Conservation (phyloP, 805 yeast genomes). For the Pichia manshurica region DNA sequence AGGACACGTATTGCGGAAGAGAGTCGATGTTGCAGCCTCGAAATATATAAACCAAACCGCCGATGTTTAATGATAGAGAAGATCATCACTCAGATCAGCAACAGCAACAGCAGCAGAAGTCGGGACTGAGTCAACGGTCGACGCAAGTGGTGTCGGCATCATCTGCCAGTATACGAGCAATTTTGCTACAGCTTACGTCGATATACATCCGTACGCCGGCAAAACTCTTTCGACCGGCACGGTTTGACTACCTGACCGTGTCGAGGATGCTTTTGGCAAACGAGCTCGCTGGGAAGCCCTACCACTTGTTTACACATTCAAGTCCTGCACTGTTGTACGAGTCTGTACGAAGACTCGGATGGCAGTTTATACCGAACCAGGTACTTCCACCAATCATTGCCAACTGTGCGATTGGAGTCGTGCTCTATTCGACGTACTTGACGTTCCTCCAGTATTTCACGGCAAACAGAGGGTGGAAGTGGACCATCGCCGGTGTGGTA, state of each 20-base stretch:
- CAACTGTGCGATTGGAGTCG: constrained; percentile 83
- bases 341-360: constrained; percentile 65
- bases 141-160: constrained; percentile 65
- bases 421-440: constrained; percentile 78
- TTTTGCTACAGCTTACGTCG: constrained; percentile 71
- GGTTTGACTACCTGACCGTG: constrained; percentile 79
- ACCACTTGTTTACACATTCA: constrained; percentile 64
- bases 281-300: constrained; percentile 41
- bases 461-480: constrained; percentile 15
- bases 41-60: too few species aligned
- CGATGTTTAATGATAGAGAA: too few species aligned
- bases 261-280: constrained; percentile 49
- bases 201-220: constrained; percentile 77
- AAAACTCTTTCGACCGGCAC: constrained; percentile 82
- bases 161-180: constrained; percentile 81
- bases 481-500: constrained; percentile 8
- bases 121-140: constrained; percentile 9
- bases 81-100: not conserved
- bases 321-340: constrained; percentile 66
- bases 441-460: constrained; percentile 41
- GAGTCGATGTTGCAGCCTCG: not conserved
- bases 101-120: not conserved
- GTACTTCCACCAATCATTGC: constrained; percentile 84
- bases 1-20: not conserved
- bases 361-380: constrained; percentile 80